A percentile compares a stretch with the other conserved stretches of the same genome.
Conservation (phyloP, 2,329 filamentous ascomycete species). For the Trichoderma koningiopsis region DNA sequence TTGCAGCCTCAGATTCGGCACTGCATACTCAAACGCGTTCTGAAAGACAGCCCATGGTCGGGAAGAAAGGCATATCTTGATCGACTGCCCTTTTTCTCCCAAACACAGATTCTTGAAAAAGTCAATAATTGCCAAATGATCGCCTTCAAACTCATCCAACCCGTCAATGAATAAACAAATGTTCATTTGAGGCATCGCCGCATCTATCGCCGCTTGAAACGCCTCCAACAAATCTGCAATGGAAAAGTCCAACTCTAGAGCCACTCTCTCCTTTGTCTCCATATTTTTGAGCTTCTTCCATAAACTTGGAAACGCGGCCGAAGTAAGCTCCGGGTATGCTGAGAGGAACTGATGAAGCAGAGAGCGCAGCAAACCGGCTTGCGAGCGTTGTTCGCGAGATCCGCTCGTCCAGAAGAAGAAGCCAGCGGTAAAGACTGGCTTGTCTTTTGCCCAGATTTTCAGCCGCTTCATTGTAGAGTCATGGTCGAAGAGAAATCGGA, state of each 20-base stretch:
- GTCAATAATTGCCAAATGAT: slow-evolving; percentile 34
- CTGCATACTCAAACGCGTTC: slow-evolving; percentile 32
- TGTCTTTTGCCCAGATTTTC: slow-evolving; percentile 33
- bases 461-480: slow-evolving; percentile 26
- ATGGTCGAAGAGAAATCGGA: slow-evolving; percentile 42
- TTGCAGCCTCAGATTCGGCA: slow-evolving; percentile 35
- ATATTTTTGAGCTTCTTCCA: slow-evolving; percentile 36
- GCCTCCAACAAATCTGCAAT: slow-evolving; percentile 35
- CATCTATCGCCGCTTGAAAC: slow-evolving; percentile 32
- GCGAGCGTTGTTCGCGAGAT: slow-evolving; percentile 42
- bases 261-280: slow-evolving; percentile 38
- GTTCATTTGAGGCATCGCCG: slow-evolving; percentile 29
- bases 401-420: slow-evolving; percentile 52
- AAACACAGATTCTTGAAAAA: slow-evolving; percentile 34
- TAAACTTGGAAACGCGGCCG: slow-evolving; percentile 33
- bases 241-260: slow-evolving; percentile 37
- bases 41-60: slow-evolving; percentile 37
- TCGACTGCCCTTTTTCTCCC: slow-evolving; percentile 21
- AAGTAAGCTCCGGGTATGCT: slow-evolving; percentile 31
- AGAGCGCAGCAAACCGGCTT: slow-evolving; percentile 41
- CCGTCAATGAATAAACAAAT: slow-evolving; percentile 40
- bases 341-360: slow-evolving; percentile 42
- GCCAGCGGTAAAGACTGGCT: slow-evolving; percentile 38
- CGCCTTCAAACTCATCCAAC: slow-evolving; percentile 39
- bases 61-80: slow-evolving; percentile 41